phyloP scores from a whole-genome alignment of 371 early-diverging fungal genomes.

The Mycotypha africana region DNA sequence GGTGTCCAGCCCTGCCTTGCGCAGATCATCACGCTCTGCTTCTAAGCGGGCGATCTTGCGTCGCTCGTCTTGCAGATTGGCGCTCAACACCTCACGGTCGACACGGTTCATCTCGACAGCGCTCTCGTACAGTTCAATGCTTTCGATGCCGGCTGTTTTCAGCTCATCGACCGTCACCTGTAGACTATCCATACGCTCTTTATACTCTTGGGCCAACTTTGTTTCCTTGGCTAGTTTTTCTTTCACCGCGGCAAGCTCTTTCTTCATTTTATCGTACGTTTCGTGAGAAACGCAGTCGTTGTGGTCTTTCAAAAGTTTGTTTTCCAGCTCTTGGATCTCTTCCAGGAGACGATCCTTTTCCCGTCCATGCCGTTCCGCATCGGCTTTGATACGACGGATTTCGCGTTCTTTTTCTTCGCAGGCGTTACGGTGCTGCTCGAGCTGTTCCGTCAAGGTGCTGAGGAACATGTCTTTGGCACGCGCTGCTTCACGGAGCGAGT shows the following conservation, averaged over 20 bases:
- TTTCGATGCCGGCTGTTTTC: slow-evolving; percentile 48
- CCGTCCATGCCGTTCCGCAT: slow-evolving; percentile 32
- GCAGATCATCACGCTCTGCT: slow-evolving; percentile 13
- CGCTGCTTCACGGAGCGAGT: slow-evolving; percentile 37
- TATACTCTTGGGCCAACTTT: slow-evolving; percentile 19
- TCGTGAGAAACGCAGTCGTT: slow-evolving; percentile 33
- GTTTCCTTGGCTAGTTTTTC: slow-evolving; percentile 24
- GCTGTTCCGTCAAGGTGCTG: slow-evolving; percentile 38
- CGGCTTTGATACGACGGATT: slow-evolving; percentile 33
- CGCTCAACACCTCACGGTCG: slow-evolving; percentile 44
- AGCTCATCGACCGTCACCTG: slow-evolving; percentile 42
- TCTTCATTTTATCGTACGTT: slow-evolving; percentile 30
- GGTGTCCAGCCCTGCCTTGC: slow-evolving; percentile 19
- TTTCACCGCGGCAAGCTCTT: slow-evolving; percentile 21
- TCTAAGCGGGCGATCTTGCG: slow-evolving; percentile 21
- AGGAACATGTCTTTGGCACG: slow-evolving; percentile 49
- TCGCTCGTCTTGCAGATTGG: slow-evolving; percentile 33
- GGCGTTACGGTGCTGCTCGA: slow-evolving; percentile 37
- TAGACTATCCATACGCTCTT: slow-evolving; percentile 21
- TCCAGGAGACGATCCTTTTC: slow-evolving; percentile 35
- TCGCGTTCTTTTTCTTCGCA: slow-evolving; percentile 47
- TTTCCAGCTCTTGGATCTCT: slow-evolving; percentile 35
- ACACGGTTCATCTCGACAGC: slow-evolving; percentile 43
- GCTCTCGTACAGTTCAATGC: slow-evolving; percentile 48
- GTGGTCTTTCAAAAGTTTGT: slow-evolving; percentile 30